Base-by-base conservation (phyloP, 441 rosid genomes). In the Adansonia gregorii region DNA sequence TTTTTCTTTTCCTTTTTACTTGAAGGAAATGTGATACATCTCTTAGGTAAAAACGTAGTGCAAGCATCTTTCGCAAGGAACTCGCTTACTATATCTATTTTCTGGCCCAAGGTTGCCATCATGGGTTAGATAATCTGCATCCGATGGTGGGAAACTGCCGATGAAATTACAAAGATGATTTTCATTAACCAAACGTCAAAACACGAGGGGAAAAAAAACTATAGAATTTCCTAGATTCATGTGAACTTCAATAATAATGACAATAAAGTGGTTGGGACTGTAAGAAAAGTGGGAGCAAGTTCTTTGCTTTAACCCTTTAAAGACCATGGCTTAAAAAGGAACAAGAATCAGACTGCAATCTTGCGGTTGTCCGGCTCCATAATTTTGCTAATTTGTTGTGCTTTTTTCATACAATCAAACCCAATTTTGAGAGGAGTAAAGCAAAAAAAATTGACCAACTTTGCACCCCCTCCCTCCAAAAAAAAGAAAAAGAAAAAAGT, bases 261-360 rank as follows among this genome's bases (percentile, higher is more conserved):
- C 35, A 31, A 1, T 35, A 71, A 52, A 31, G 48, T 71, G 9
- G 35, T n/a, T 54, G 74, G 49, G n/a, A 41, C 31, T 52, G 12
- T 4, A 52, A 31, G 20, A n/a, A 71, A 52, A 31, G 74, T 31
- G 61, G 74, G 61, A 51, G 7, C 60, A 51, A 14, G 74, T 15
- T 19, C 74, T 52, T 70, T 70, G 45, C 45, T 70, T 70, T 70
- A 69, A 15, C 52, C 71, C 24, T 41, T n/a, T 41, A 66, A 66
- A 43, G 71, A 66, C 24, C 49, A 4, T 24, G 66, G 66, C 66
- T 60, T 60, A 11, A 60, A 60, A 60, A 60, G 35, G 66, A 60
- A 60, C 11, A 20, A 66, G 35, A n/a, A 10, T 67, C 55, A 51
- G 59, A 52, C 8, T 51, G 22, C 2, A 35, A 51, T 70, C 41